Conservation (phyloP, 1,284 basidiomycete species). For the Irpex sp. region DNA sequence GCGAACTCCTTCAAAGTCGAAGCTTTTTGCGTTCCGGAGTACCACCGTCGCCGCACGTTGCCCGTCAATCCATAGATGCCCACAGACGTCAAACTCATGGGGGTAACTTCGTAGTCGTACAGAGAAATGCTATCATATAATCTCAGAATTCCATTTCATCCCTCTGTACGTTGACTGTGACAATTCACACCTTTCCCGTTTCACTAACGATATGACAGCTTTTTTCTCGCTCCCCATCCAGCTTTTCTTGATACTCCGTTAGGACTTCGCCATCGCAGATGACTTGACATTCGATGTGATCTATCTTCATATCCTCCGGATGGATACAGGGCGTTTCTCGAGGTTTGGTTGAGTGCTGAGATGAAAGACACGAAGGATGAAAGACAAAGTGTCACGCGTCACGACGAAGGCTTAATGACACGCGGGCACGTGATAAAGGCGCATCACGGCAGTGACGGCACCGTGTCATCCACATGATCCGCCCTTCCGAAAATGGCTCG, state of each 20-base stretch:
- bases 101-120: background rate
- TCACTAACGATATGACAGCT: constrained; percentile 4
- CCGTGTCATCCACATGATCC: no score
- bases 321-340: no score
- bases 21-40: background rate
- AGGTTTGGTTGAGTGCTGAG: background rate
- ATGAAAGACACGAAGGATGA: background rate
- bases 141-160: no score
- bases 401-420: background rate
- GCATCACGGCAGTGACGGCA: no score
- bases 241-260: background rate
- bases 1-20: background rate
- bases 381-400: background rate
- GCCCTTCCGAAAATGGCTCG: no score
- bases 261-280: background rate
- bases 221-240: background rate
- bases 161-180: background rate
- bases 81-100: background rate
- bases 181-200: constrained; percentile 4
- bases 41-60: background rate
- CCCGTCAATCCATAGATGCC: background rate
- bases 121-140: no score
- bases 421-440: background rate
- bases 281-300: background rate
- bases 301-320: background rate